phyloP scores from a whole-genome alignment of 805 yeast species.

The Ogataea nonfermentans region DNA sequence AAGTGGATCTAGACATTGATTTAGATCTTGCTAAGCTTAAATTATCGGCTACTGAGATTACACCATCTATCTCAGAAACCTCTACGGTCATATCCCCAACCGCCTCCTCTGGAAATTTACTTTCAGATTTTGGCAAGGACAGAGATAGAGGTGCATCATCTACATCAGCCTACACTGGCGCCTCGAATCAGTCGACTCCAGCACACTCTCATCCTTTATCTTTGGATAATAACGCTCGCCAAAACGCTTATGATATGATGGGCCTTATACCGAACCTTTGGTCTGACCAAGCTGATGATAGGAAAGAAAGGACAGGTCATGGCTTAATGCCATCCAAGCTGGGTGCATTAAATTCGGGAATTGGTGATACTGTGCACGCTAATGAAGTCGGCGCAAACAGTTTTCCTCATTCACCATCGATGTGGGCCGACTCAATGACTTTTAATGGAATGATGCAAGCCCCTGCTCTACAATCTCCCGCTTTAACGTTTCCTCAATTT shows the following conservation, averaged over 20 bases:
- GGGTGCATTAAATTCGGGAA: background rate
- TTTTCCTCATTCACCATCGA: too few species aligned
- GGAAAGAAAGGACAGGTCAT: background rate
- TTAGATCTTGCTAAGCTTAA: slow-evolving; percentile 13
- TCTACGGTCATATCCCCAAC: slow-evolving; percentile 20
- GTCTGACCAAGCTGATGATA: slow-evolving; percentile 13
- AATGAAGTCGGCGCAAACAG: too few species aligned
- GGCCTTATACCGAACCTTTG: slow-evolving; percentile 28
- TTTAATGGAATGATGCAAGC: background rate
- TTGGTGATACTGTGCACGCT: too few species aligned
- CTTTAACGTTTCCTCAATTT: too few species aligned
- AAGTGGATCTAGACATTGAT: slow-evolving; percentile 11
- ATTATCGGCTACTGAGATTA: slow-evolving; percentile 13
- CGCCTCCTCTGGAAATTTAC: slow-evolving; percentile 19
- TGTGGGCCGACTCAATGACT: background rate
- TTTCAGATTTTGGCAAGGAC: slow-evolving; percentile 9
- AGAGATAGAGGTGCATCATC: slow-evolving; percentile 3
- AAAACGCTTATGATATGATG: slow-evolving; percentile 21
- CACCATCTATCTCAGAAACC: slow-evolving; percentile 17
- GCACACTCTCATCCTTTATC: background rate
- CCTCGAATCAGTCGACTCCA: slow-evolving; percentile 2
- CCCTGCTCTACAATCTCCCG: too few species aligned
- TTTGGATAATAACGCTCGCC: background rate
- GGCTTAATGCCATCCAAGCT: background rate
- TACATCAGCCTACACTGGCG: slow-evolving; percentile 2